Conservation (phyloP, 176 grass and related monocot genomes). For the Miscanthus lutarioriparius region DNA sequence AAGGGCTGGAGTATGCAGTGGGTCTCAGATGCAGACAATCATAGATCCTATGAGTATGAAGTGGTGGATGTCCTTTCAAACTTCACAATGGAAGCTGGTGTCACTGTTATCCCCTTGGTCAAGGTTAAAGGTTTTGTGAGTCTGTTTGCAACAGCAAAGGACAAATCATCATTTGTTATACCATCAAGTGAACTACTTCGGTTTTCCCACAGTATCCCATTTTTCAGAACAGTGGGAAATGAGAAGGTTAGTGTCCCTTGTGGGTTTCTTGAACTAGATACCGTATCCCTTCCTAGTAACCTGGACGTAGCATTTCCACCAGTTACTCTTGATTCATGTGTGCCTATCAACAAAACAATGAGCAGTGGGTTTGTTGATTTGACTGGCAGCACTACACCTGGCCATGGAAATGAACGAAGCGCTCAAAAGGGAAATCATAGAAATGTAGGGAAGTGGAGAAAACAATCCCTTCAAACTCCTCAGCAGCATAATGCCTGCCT, state of each 20-base stretch:
- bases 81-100: too few relatives aligned
- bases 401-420: slow-evolving; percentile 14
- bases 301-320: slow-evolving; percentile 61
- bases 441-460: neutral
- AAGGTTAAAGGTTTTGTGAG: too few relatives aligned
- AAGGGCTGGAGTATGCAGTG: too few relatives aligned
- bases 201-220: too few relatives aligned
- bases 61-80: too few relatives aligned
- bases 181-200: too few relatives aligned
- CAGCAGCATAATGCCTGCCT: neutral
- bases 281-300: slow-evolving; percentile 70
- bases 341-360: slow-evolving; percentile 35
- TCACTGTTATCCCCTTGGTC: too few relatives aligned
- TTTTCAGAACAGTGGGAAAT: slow-evolving; percentile 52
- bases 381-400: slow-evolving; percentile 12
- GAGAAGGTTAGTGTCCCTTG: slow-evolving; percentile 61
- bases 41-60: too few relatives aligned
- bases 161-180: too few relatives aligned
- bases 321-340: slow-evolving; percentile 43
- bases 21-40: too few relatives aligned
- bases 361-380: slow-evolving; percentile 23
- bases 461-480: neutral
- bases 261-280: slow-evolving; percentile 87
- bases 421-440: slow-evolving; percentile 23
- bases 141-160: too few relatives aligned